These are phyloP conservation scores for Penicillium riverlandense DNA, from an alignment of 495 filamentous ascomycete genomes.

Conservation along the genomic window DNA sequence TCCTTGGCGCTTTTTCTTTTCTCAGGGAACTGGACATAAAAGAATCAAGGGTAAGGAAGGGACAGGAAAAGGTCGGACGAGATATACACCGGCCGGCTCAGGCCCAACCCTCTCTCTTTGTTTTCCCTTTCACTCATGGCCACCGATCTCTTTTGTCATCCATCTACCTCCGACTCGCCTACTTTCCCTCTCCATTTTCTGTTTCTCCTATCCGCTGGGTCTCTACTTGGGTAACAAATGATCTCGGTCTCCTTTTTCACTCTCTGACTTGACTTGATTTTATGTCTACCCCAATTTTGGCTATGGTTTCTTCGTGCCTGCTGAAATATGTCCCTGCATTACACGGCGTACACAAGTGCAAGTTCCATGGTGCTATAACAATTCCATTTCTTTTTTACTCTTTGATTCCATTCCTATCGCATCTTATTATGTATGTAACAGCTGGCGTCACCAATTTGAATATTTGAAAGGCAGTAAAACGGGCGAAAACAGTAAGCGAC, in stretches of 20 bases:
- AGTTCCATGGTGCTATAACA: slow-evolving; percentile 11
- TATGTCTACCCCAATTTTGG: not conserved
- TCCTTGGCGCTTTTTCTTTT: not conserved
- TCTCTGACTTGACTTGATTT: not conserved
- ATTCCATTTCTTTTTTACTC: no score
- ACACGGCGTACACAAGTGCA: slow-evolving; percentile 21
- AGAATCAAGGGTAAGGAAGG: no score
- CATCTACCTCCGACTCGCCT: no score
- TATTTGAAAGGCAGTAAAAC: no score
- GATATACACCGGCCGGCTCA: not conserved
- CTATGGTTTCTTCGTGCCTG: not conserved
- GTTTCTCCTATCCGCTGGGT: not conserved
- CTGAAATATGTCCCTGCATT: slow-evolving; percentile 21
- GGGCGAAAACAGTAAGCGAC: no score
- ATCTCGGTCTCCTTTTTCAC: not conserved
- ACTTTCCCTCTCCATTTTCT: not conserved
- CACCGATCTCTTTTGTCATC: not conserved
- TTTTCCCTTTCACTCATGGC: not conserved
- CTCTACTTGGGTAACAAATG: no score
- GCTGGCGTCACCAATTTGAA: no score
- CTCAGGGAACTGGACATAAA: no score
- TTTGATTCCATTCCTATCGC: no score
- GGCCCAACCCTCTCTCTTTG: not conserved
- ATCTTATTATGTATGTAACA: no score
- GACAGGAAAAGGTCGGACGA: not conserved